Base-by-base conservation (phyloP, 1,139 yeast genomes). In the Citeromyces siamensis region DNA sequence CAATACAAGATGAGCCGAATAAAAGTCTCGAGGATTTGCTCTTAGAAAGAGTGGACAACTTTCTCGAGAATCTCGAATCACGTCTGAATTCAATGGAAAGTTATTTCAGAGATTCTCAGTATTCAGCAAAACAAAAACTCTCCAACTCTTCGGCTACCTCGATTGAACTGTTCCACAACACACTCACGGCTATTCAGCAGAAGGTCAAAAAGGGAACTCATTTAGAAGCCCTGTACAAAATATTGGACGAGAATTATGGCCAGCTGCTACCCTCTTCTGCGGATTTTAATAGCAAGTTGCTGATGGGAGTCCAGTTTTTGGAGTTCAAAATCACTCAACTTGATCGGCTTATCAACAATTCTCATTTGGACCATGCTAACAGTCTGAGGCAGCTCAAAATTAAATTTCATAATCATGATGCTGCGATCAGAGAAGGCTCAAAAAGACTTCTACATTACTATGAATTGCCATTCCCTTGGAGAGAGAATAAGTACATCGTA, bases 401-500 rank as follows among this genome's bases (percentile, higher is more conserved):
- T 35, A 63, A 66, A 32, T 67, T 66, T 42, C 73, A 68, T 51
- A 76, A 78, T 52, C 77, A 76, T 51, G 75, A 75, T 44, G 61
- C 61, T 38, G 86, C 86, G 0, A 53, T 70, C 32, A 60, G 62
- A 22, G 54, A 61, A 7, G 93, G 94, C 2, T 62, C 70, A 32
- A 32, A 32, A 6, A 56, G 77, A 37, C 68, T 78, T 41, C 59
- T 90, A 37, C 86, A 85, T 46, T 83, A 81, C 56, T 85, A 84
- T 51, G 94, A 90, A 54, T 62, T 90, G 37, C 98, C 98, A 1
- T 71, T 78, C 44, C 84, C 83, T 37, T 90, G 96, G 95, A 70
- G 94, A 51, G 96, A 88, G 55, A 90, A 90, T 59, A 78, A 86
- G 41, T 86, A 72, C 54, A 84, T 90, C 40, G 64, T 81, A 26